Conservation (phyloP, 768 basidiomycete genomes). For the Boletus bicolor region DNA sequence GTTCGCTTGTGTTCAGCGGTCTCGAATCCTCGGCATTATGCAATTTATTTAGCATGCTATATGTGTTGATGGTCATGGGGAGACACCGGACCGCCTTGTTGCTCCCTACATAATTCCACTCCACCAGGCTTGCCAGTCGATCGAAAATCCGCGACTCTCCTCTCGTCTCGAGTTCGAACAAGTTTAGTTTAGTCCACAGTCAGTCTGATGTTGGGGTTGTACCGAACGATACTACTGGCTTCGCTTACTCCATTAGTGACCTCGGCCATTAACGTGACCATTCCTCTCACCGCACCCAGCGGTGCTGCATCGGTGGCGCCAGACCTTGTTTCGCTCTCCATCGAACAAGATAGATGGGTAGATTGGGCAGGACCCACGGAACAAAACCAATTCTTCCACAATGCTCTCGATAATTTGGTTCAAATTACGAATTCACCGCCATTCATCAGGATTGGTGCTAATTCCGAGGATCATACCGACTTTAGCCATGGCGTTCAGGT, state of each 20-base stretch:
- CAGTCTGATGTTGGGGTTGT: conserved; percentile 3
- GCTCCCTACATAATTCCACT: neutral
- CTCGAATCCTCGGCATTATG: neutral
- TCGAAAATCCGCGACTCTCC: neutral
- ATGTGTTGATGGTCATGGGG: conserved; percentile 2
- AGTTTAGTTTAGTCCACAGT: neutral
- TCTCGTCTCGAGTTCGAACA: neutral
- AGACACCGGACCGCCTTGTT: neutral
- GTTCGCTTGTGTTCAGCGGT: neutral
- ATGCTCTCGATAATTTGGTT: conserved; percentile 55
- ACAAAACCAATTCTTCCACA: conserved; percentile 58
- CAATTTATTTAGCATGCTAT: neutral
- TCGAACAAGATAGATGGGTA: conserved; percentile 68
- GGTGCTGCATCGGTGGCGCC: conserved; percentile 38
- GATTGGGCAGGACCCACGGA: conserved; percentile 58
- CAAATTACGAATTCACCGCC: conserved; percentile 50
- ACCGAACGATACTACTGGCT: neutral
- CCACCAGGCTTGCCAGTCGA: neutral
- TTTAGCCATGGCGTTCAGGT: conserved; percentile 50
- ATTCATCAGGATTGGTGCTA: conserved; percentile 57
- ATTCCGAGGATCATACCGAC: conserved; percentile 56
- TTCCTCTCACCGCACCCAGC: conserved; percentile 39
- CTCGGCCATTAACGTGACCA: conserved; percentile 30
- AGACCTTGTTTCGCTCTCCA: conserved; percentile 59
- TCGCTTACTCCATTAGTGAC: neutral